Percentiles rank a stretch among this genome's conserved stretches.
Evolutionary conservation across 345 rosid species (phyloP).

Genomic region (Iberis pinnata): DNA sequence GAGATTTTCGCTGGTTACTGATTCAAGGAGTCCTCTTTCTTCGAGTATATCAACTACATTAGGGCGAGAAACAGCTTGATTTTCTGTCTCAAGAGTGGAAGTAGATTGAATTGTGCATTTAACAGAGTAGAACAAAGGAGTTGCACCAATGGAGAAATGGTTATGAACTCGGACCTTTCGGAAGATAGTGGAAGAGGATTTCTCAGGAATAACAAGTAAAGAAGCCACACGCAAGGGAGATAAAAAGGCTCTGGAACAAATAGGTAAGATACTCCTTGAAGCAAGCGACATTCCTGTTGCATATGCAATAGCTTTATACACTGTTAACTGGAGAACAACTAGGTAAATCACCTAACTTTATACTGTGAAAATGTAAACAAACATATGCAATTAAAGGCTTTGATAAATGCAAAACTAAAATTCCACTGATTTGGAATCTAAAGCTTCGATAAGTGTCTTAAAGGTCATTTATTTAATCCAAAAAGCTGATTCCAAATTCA

Average conservation of each 20-base stretch:
- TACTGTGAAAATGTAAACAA: slow-evolving; percentile 6
- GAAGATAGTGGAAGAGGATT: slow-evolving; percentile 22
- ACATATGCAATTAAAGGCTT: slow-evolving; percentile 17
- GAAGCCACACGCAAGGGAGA: slow-evolving; percentile 29
- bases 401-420: neutral
- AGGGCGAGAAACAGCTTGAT: slow-evolving; percentile 26
- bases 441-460: neutral
- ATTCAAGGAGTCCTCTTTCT: slow-evolving; percentile 79
- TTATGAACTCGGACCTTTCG: slow-evolving; percentile 17
- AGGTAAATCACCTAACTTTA: neutral
- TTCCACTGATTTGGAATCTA: neutral
- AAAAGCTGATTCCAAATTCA: neutral
- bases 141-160: slow-evolving; percentile 19
- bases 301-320: slow-evolving; percentile 27
- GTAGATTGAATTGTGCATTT: slow-evolving; percentile 32
- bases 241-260: slow-evolving; percentile 31
- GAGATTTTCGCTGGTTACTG: slow-evolving; percentile 65
- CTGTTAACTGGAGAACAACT: too few species aligned
- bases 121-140: slow-evolving; percentile 32
- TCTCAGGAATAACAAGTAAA: slow-evolving; percentile 16
- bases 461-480: too few species aligned
- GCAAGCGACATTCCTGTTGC: slow-evolving; percentile 31
- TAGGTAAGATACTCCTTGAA: slow-evolving; percentile 32
- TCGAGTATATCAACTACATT: slow-evolving; percentile 68
- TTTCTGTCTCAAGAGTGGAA: slow-evolving; percentile 31